Percentiles rank a stretch among this genome's conserved stretches.
These are phyloP conservation scores for Apocynum venetum DNA, from an alignment of 257 asterid genomes.

Conservation along the genomic window DNA sequence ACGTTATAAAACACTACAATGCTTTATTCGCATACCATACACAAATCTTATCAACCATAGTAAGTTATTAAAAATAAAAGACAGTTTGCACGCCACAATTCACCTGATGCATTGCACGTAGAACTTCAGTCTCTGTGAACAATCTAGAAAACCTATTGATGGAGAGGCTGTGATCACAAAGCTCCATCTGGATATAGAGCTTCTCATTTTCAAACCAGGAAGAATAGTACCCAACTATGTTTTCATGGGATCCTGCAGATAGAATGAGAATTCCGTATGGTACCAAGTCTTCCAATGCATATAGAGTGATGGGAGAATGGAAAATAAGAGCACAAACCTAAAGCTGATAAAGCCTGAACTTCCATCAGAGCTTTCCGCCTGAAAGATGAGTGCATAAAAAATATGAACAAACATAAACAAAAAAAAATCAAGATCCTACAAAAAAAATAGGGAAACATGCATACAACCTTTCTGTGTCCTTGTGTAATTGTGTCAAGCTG, in stretches of 20 bases:
- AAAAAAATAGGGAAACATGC: constrained; percentile 8
- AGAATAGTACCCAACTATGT: constrained; percentile 71
- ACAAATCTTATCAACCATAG: not conserved
- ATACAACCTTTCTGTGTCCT: constrained; percentile 71
- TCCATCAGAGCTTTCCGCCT: constrained; percentile 97
- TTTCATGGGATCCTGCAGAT: constrained; percentile 74
- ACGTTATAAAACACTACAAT: not conserved
- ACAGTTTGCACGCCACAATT: not conserved
- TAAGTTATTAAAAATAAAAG: not conserved
- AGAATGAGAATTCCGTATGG: constrained; percentile 4
- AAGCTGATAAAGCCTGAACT: constrained; percentile 91
- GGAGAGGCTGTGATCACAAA: constrained; percentile 83
- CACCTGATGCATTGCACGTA: constrained; percentile 85
- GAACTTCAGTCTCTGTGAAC: constrained; percentile 56
- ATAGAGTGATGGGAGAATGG: constrained; percentile 1
- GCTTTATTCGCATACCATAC: not conserved
- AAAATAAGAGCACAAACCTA: constrained; percentile 45
- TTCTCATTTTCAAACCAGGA: constrained; percentile 93
- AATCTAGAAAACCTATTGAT: constrained; percentile 31
- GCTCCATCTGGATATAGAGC: constrained; percentile 88
- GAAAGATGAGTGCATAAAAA: constrained; percentile 21
- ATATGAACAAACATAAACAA: constrained; percentile 1
- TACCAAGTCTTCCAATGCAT: not conserved
- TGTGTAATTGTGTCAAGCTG: constrained; percentile 61
- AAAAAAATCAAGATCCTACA: not conserved